Evolutionary conservation across 805 yeast species (phyloP), one percentile per base, ranked within the genome.

Genomic region (Geotrichum ghanense): DNA sequence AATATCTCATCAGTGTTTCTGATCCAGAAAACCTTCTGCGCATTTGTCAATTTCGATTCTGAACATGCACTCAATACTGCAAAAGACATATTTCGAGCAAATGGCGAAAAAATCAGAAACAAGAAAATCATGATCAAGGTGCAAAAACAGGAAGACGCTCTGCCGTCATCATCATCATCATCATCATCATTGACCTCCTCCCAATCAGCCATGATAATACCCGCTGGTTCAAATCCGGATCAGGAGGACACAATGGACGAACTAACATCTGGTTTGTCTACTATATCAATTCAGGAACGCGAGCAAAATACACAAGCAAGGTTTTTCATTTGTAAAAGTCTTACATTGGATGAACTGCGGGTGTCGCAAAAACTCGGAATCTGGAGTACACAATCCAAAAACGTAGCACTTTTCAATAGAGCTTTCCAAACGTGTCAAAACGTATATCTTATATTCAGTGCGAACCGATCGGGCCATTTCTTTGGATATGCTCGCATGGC

Each of bases 331-430:
- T 31, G 37, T 12, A 31, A 31, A 31, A n/a, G 19, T 4, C 16
- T 31, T n/a, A 31, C 37, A 9, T 6, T 31, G 5, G 37, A 31
- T 19, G 37, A 31, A 12, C 37, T 31, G 12, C 37, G 17, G 5
- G 37, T 31, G 16, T 31, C 37, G 7, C 37, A 31, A 31, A 31
- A 31, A 12, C 37, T 31, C 7, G 37, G 37, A 9, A 31, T 31
- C 17, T 31, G 37, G 37, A 31, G 37, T 19, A 31, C 37, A n/a
- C 37, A 31, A 31, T 31, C 37, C 12, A 31, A 31, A 31, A 31
- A 31, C 37, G 37, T 31, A n/a, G 12, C 37, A n/a, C 37, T 31
- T 10, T 31, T 31, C 37, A 31, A 31, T 19, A 16, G 16, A 31
- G 37, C 37, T 6, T 31, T 31, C 17, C 37, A 31, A 16, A n/a